Conservation (phyloP, 75 land plant species). For the Ceratopteris richardii region DNA sequence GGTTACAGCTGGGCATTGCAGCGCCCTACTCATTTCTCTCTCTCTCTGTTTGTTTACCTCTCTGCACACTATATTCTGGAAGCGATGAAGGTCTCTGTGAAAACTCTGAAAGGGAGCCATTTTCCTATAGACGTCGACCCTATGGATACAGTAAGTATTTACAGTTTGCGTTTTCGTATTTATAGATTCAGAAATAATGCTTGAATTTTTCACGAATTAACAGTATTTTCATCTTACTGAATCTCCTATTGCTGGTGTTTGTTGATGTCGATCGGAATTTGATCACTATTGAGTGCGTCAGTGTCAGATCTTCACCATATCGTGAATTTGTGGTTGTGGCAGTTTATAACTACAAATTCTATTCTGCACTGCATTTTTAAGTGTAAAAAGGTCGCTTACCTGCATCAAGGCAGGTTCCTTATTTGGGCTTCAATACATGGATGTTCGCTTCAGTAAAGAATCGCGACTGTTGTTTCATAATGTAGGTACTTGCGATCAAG, state of each 20-base stretch:
- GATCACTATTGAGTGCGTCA: no score
- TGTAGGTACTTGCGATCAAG: conserved; percentile 58
- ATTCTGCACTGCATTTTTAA: no score
- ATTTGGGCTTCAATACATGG: no score
- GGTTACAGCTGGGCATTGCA: no score
- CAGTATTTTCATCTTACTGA: background rate
- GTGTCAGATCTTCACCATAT: no score
- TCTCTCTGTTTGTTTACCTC: background rate
- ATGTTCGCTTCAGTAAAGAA: no score
- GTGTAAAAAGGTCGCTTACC: no score
- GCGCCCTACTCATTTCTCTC: background rate
- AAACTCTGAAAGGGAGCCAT: conserved; percentile 83
- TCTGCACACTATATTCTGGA: background rate
- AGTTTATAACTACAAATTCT: no score
- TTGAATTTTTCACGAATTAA: background rate
- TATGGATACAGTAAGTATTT: conserved; percentile 41
- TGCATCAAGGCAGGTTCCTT: no score
- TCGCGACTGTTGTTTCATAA: no score
- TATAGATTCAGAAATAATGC: background rate
- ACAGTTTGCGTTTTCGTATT: background rate
- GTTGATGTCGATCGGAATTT: background rate
- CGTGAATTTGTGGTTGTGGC: no score
- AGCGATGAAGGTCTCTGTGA: conserved; percentile 78
- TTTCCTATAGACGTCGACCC: conserved; percentile 84
- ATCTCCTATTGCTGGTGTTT: background rate